Base-by-base conservation (phyloP, 495 filamentous ascomycete species). In the Pyrenula aspistea region DNA sequence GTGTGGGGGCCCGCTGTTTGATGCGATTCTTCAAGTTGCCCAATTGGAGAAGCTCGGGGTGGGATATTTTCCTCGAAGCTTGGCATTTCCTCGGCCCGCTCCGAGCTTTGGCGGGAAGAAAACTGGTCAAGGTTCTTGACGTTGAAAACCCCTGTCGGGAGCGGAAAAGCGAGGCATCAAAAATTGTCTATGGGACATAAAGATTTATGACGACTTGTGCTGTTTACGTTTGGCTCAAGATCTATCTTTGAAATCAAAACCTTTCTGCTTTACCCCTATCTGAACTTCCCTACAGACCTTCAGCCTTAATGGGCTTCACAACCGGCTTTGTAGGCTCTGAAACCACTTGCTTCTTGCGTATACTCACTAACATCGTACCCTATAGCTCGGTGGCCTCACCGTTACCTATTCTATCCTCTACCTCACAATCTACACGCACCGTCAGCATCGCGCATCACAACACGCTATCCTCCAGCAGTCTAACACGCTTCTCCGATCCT, bases 321-420 rank as follows among this genome's bases (percentile, higher is more conserved):
- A 75, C 85, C 15, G 91, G 91, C 67, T 88, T 95, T 62, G 91
- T 95, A 79, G 54, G 84, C 80, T 23, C n/a, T n/a, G n/a, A n/a
- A n/a, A n/a, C n/a, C n/a, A 53, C 51, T 47, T 22, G 22, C 20
- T 36, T 51, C 42, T 10, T 55, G 19, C n/a, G 53, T 11, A 23
- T 20, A 36, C 21, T 48, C 55, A 60, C 58, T 59, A 49, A 57
- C 49, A 50, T 47, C 24, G 22, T 49, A 12, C 51, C 48, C 10
- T 51, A 60, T 52, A 77, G 74, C 78, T 91, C 65, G 85, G 89
- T 63, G 91, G 93, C 61, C 80, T 93, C 47, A 88, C 92, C 60
- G 77, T 98, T 47, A 95, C 92, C 51, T 82, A 89, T 51, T 83
- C 85, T 22, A 63, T 87, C 56, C 80, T 93, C 63, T 96, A 94